These are phyloP conservation scores for Tetracentron sinense DNA, from an alignment of 164 flowering plant species.

Conservation along the genomic window DNA sequence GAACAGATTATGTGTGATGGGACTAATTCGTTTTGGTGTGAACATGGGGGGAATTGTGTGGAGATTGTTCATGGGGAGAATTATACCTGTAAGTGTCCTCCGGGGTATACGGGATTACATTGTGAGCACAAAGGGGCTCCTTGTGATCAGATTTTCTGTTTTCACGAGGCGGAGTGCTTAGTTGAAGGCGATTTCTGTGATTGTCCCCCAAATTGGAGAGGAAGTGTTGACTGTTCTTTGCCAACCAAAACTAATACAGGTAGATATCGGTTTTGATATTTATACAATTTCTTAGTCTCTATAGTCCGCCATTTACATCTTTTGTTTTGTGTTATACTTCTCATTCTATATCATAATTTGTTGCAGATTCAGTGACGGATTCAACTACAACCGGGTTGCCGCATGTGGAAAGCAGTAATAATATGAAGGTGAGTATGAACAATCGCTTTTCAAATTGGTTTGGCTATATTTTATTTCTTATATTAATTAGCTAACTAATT, in stretches of 20 bases:
- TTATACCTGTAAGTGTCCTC: constrained; percentile 26
- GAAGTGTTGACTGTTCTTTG: constrained; percentile 31
- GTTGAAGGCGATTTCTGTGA: constrained; percentile 21
- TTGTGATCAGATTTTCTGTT: constrained; percentile 34
- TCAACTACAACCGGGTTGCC: constrained; percentile 7
- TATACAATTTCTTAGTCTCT: no score
- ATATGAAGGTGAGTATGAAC: constrained; percentile 18
- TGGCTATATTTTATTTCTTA: no score
- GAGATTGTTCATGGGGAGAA: constrained; percentile 38
- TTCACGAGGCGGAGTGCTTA: constrained; percentile 33
- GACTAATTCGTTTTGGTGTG: constrained; percentile 37
- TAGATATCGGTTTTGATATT: not conserved
- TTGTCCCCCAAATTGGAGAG: constrained; percentile 32
- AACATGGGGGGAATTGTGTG: constrained; percentile 29
- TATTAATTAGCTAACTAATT: no score
- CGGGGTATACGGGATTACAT: constrained; percentile 26
- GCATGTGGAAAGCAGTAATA: not conserved
- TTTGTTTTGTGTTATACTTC: not conserved
- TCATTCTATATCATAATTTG: not conserved
- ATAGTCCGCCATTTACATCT: not conserved
- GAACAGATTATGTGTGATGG: constrained; percentile 38
- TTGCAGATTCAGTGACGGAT: constrained; percentile 6
- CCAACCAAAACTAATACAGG: constrained; percentile 23
- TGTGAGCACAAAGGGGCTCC: constrained; percentile 33
- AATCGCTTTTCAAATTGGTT: not conserved